A percentile compares a stretch with the other conserved stretches of the same genome.
Conservation (phyloP, 805 yeast genomes). For the Candida krabiensis region DNA sequence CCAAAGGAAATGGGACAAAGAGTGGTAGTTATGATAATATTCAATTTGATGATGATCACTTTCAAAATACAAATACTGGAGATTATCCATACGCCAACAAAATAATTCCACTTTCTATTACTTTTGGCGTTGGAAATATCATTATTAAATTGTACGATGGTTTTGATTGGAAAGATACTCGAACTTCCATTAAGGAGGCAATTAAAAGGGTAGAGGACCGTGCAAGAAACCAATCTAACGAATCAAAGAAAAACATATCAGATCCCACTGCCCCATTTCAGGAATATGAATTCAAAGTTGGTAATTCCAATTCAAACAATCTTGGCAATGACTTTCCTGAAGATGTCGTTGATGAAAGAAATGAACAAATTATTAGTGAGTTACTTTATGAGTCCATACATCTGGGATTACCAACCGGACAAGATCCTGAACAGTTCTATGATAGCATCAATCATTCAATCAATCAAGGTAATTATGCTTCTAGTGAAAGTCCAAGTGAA, state of each 20-base stretch:
- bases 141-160: constrained; percentile 74
- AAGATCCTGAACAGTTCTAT: constrained; percentile 46
- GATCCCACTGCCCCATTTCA: background rate
- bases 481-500: constrained; percentile 10
- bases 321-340: constrained; percentile 4
- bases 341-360: constrained; percentile 22
- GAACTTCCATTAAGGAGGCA: constrained; percentile 63
- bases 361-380: constrained; percentile 52
- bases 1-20: constrained; percentile 5
- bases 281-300: background rate
- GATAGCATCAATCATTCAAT: constrained; percentile 50
- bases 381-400: constrained; percentile 78
- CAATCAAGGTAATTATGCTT: constrained; percentile 7
- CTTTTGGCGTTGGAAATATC: constrained; percentile 39
- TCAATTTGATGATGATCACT: constrained; percentile 25
- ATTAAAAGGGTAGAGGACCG: constrained; percentile 59
- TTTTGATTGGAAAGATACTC: constrained; percentile 84
- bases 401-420: constrained; percentile 53
- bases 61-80: constrained; percentile 8
- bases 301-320: constrained; percentile 7
- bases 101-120: constrained; percentile 31
- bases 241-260: background rate
- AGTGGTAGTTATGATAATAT: constrained; percentile 12
- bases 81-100: constrained; percentile 1
- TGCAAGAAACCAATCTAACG: constrained; percentile 28